Evolutionary conservation across 345 rosid genomes (phyloP).

Genomic region (Euclidium syriacum): DNA sequence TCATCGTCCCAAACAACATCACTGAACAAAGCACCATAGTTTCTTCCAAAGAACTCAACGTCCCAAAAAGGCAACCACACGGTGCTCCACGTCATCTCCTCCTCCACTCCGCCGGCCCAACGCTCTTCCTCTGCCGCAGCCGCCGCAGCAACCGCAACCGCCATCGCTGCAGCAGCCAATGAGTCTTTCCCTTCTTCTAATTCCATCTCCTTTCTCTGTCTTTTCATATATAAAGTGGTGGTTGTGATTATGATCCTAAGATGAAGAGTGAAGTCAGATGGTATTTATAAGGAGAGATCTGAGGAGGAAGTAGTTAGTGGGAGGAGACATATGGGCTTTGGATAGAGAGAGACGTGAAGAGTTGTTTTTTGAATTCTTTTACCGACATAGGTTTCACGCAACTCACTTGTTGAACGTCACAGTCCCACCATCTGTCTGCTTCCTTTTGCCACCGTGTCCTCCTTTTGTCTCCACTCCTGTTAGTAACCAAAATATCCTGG

Average conservation of each 20-base stretch:
- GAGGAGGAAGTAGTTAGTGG: background rate
- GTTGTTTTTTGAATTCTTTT: conserved; percentile 12
- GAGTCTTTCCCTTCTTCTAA: background rate
- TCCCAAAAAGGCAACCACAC: conserved; percentile 60
- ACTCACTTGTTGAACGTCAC: conserved; percentile 10
- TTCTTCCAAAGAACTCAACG: conserved; percentile 43
- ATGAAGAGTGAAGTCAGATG: conserved; percentile 22
- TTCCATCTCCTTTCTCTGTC: conserved; percentile 37
- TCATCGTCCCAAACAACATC: conserved; percentile 65
- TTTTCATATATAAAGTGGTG: conserved; percentile 8
- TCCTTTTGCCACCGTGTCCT: conserved; percentile 3
- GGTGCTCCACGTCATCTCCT: conserved; percentile 57
- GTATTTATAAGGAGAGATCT: conserved; percentile 34
- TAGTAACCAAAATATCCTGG: no score
- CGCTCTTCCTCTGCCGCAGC: conserved; percentile 24
- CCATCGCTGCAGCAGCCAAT: conserved; percentile 24
- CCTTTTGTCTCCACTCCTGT: background rate
- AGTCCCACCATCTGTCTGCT: conserved; percentile 24
- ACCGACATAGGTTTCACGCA: conserved; percentile 29
- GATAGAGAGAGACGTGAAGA: conserved; percentile 25
- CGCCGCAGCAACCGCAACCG: conserved; percentile 23
- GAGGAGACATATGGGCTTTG: conserved; percentile 21
- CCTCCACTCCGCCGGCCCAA: conserved; percentile 32
- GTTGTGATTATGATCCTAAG: conserved; percentile 12
- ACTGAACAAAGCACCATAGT: conserved; percentile 34